Percentiles rank a stretch among this genome's conserved stretches.
Conservation (phyloP, 495 filamentous ascomycete species). For the Penicillium coprophilum region DNA sequence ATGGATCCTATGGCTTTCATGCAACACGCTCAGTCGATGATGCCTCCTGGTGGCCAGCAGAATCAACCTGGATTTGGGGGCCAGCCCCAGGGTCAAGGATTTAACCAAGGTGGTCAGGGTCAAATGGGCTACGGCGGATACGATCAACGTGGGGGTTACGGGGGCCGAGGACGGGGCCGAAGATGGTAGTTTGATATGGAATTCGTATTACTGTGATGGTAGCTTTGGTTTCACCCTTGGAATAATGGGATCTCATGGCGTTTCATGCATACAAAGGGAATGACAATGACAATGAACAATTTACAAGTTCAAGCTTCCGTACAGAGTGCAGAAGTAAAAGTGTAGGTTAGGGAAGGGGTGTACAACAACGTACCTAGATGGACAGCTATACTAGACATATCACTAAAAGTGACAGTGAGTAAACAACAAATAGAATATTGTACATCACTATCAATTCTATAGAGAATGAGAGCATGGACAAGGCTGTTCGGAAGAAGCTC, state of each 20-base stretch:
- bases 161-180: slow-evolving; percentile 47
- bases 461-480: background rate
- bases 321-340: slow-evolving; percentile 5
- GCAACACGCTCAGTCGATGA: slow-evolving; percentile 54
- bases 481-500: slow-evolving; percentile 26
- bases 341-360: slow-evolving; percentile 22
- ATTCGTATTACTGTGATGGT: background rate
- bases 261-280: slow-evolving; percentile 27
- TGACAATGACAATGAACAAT: slow-evolving; percentile 1
- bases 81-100: slow-evolving; percentile 35
- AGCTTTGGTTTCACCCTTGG: slow-evolving; percentile 3
- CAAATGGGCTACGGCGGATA: slow-evolving; percentile 55
- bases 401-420: background rate
- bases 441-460: background rate
- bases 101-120: slow-evolving; percentile 46
- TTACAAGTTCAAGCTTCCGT: slow-evolving; percentile 2
- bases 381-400: background rate
- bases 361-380: background rate
- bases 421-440: background rate
- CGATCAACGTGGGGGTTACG: slow-evolving; percentile 47
- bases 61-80: slow-evolving; percentile 40
- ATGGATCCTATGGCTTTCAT: slow-evolving; percentile 67
- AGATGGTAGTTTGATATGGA: slow-evolving; percentile 39
- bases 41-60: slow-evolving; percentile 47
- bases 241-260: slow-evolving; percentile 25